Evolutionary conservation across 179 eudicot genomes (phyloP), one percentile per base, ranked within the genome.

Genomic region (Beta macrorhiza): DNA sequence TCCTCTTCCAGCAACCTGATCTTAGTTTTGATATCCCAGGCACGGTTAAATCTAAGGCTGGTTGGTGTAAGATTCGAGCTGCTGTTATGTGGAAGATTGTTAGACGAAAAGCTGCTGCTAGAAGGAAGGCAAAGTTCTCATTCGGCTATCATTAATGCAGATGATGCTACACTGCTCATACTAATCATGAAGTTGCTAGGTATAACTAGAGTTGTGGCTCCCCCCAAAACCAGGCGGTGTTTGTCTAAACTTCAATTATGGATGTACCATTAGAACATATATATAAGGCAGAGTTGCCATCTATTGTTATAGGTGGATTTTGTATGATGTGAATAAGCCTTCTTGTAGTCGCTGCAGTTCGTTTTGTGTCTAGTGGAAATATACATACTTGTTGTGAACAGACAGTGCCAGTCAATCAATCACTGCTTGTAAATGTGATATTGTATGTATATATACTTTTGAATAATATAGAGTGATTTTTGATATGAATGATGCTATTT

Each of bases 21-120:
- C 62, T 63, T 51, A 84, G 83, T 16, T 55, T 80, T 64, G 70
- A 67, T 61, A 56, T 74, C 56, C 63, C 90, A 63, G 73, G 85
- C 74, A 76, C 44, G 19, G 81, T 90, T 37, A 87, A 84, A 57
- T 80, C 89, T 37, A 89, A 81, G 83, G 90, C 88, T 3, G 62
- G 89, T 63, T 93, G 98, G 98, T 84, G 86, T 58, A 90, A 89
- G 87, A 64, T 93, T 49, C 92, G 91, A 49, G 94, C 97, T 74
- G 89, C 83, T 69, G 78, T 93, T 49, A 93, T 85, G 89, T 92
- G 90, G 91, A 88, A 86, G 83, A 89, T 90, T 7, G 83, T 89
- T 8, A 83, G 84, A 83, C 86, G 91, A 11, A 57, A 75, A 25
- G 90, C 84, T 64, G 91, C 89, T 68, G 89, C 88, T 55, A 77